These are phyloP conservation scores for Starmera dryadoides DNA, from an alignment of 805 yeast species.

Conservation along the genomic window DNA sequence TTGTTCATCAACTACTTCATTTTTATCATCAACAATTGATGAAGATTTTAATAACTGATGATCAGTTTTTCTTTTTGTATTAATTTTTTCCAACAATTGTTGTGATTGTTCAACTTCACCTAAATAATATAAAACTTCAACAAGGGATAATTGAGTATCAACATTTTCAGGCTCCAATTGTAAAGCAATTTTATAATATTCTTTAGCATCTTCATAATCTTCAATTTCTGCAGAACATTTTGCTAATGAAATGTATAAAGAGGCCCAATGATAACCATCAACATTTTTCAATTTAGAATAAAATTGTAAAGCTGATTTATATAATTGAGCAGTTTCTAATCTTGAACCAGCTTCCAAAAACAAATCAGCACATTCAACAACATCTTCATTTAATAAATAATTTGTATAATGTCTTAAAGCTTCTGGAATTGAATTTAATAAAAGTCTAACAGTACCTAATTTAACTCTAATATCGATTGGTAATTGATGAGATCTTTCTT, in stretches of 20 bases:
- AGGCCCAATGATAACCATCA: constrained; percentile 45
- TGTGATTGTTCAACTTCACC: constrained; percentile 55
- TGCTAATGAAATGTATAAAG: constrained; percentile 49
- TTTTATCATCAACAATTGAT: background rate
- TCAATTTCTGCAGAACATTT: constrained; percentile 72
- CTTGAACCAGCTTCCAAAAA: constrained; percentile 70
- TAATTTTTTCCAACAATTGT: constrained; percentile 45
- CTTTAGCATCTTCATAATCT: constrained; percentile 57
- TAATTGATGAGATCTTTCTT: constrained; percentile 36
- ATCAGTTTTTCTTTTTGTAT: constrained; percentile 25
- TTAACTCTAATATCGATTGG: constrained; percentile 88
- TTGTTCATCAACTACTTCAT: constrained; percentile 19
- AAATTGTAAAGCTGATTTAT: constrained; percentile 68
- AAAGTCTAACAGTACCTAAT: constrained; percentile 67
- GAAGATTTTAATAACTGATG: background rate
- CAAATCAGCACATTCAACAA: constrained; percentile 63
- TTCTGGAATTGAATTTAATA: constrained; percentile 55
- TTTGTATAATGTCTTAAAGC: constrained; percentile 63
- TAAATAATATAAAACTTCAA: constrained; percentile 69
- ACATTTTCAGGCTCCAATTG: constrained; percentile 53
- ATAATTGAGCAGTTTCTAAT: constrained; percentile 60
- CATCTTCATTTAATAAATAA: constrained; percentile 47
- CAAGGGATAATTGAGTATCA: constrained; percentile 70
- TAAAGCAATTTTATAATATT: constrained; percentile 47
- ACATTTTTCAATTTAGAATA: constrained; percentile 48